These are phyloP conservation scores for Colletotrichum karsti DNA, from an alignment of 2,329 filamentous ascomycete genomes.

Conservation along the genomic window DNA sequence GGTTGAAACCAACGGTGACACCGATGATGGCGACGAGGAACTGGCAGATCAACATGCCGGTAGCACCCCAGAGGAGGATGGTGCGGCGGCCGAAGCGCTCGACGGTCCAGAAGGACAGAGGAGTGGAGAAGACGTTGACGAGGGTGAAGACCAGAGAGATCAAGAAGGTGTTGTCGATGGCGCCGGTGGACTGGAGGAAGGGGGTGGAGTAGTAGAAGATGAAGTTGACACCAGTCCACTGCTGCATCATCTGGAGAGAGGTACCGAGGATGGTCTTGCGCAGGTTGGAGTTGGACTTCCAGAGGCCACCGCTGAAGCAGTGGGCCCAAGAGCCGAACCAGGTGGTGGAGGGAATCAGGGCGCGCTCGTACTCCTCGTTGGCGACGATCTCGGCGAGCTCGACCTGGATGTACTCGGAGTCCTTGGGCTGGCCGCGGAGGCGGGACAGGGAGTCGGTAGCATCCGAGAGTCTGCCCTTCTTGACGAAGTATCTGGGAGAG, in stretches of 20 bases:
- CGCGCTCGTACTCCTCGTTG: conserved; percentile 87
- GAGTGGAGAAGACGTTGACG: conserved; percentile 87
- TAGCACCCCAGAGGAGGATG: conserved; percentile 80
- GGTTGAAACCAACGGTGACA: conserved; percentile 65
- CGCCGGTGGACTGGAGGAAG: conserved; percentile 82
- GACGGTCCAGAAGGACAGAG: conserved; percentile 86
- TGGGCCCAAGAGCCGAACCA: conserved; percentile 76
- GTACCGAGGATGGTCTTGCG: conserved; percentile 77
- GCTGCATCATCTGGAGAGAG: conserved; percentile 83
- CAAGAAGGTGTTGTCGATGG: conserved; percentile 81
- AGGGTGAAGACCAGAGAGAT: conserved; percentile 87
- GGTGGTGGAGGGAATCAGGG: conserved; percentile 69
- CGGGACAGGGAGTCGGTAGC: conserved; percentile 70
- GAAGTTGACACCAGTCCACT: conserved; percentile 89
- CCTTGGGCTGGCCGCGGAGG: conserved; percentile 77
- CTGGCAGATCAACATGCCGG: conserved; percentile 87
- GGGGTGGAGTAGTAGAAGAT: conserved; percentile 89
- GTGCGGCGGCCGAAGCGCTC: conserved; percentile 83
- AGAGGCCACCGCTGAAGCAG: conserved; percentile 73
- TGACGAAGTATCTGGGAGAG: conserved; percentile 87
- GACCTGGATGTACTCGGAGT: conserved; percentile 78
- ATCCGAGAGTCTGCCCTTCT: conserved; percentile 73
- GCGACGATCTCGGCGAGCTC: conserved; percentile 88
- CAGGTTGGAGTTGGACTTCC: conserved; percentile 70
- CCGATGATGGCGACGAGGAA: conserved; percentile 86